Percentiles rank a stretch among this genome's conserved stretches.
phyloP scores from a whole-genome alignment of 2,329 filamentous ascomycete species.

The Fusarium tuaranense region DNA sequence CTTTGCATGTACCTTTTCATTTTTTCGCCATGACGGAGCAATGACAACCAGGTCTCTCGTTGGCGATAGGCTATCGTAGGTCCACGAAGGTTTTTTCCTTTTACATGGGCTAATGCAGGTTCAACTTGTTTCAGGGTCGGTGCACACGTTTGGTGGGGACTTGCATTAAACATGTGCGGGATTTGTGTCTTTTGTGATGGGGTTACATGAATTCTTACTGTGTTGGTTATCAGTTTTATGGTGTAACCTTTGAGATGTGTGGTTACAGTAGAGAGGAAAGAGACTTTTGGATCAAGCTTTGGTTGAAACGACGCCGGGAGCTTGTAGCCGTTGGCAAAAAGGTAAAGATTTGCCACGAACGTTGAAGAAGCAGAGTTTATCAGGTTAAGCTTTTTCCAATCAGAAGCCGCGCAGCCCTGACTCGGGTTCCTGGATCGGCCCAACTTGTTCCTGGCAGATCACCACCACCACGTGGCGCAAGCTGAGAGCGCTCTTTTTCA shows the following conservation, averaged over 20 bases:
- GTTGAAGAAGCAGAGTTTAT: not conserved
- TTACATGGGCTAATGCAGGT: conserved; percentile 36
- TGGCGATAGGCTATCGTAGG: conserved; percentile 34
- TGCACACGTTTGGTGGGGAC: conserved; percentile 12
- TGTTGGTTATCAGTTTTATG: not conserved
- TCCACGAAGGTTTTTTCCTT: conserved; percentile 26
- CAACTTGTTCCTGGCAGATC: conserved; percentile 33
- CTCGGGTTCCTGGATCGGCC: conserved; percentile 14
- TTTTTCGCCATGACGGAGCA: conserved; percentile 25
- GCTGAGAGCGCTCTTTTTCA: not conserved
- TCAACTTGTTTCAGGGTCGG: conserved; percentile 38
- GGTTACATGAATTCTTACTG: not conserved
- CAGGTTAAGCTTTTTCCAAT: conserved; percentile 20
- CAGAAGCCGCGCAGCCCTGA: conserved; percentile 21
- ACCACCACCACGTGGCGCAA: conserved; percentile 33
- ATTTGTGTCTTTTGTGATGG: conserved; percentile 12
- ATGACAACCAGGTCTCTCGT: conserved; percentile 12
- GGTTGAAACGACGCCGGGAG: conserved; percentile 14
- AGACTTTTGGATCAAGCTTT: conserved; percentile 5
- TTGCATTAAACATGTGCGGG: conserved; percentile 16
- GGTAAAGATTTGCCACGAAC: not conserved
- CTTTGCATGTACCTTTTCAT: conserved; percentile 1
- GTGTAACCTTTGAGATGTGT: not conserved
- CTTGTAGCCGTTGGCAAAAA: conserved; percentile 4
- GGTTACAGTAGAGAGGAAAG: not conserved